A percentile compares a stretch with the other conserved stretches of the same genome.
Conservation (phyloP, 345 rosid species). For the Fremontodendron californicum region DNA sequence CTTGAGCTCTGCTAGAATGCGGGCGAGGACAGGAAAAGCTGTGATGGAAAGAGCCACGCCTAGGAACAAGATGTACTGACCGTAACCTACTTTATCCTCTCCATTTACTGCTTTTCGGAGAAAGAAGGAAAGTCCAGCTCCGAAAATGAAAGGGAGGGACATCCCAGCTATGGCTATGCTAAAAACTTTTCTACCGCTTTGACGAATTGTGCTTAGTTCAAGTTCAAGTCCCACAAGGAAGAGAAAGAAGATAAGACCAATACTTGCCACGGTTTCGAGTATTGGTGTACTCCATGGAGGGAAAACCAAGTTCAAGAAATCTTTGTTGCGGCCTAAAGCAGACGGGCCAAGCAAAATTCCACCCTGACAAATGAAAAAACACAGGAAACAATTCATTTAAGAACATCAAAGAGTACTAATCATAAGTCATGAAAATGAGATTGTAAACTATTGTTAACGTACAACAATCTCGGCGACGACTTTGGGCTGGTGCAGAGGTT, state of each 20-base stretch:
- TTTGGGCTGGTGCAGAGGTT: slow-evolving; percentile 41
- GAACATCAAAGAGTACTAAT: not conserved
- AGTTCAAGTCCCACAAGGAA: slow-evolving; percentile 68
- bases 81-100: slow-evolving; percentile 41
- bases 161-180: slow-evolving; percentile 53
- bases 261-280: slow-evolving; percentile 51
- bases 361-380: slow-evolving; percentile 24
- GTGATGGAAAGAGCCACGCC: slow-evolving; percentile 55
- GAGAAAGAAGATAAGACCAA: slow-evolving; percentile 60
- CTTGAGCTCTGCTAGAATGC: slow-evolving; percentile 51
- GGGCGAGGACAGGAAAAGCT: slow-evolving; percentile 51
- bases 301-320: slow-evolving; percentile 38
- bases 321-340: slow-evolving; percentile 46
- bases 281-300: slow-evolving; percentile 48
- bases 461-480: slow-evolving; percentile 40
- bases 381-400: not conserved
- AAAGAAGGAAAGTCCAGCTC: slow-evolving; percentile 39
- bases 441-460: not conserved
- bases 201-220: slow-evolving; percentile 38
- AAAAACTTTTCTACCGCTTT: slow-evolving; percentile 38
- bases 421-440: not conserved
- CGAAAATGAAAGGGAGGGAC: slow-evolving; percentile 50
- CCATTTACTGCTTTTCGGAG: slow-evolving; percentile 32
- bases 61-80: slow-evolving; percentile 35
- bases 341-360: slow-evolving; percentile 62